These are phyloP conservation scores for Malus hybrid DNA, from an alignment of 331 rosid genomes.

Conservation along the genomic window DNA sequence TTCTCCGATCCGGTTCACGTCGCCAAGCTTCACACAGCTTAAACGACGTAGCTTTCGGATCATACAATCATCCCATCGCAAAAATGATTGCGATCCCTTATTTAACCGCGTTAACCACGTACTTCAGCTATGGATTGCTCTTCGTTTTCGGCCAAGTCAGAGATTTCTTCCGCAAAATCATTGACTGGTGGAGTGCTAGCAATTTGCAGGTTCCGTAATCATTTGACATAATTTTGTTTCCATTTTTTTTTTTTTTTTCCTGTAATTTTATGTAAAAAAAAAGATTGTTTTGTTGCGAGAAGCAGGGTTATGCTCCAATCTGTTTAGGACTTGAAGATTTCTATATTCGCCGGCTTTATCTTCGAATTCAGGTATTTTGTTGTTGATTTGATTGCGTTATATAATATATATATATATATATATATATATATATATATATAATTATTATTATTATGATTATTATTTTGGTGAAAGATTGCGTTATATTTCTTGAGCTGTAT, in stretches of 20 bases:
- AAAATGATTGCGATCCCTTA: conserved; percentile 70
- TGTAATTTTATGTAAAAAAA: neutral
- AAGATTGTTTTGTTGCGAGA: neutral
- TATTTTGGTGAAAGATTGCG: too few relatives aligned
- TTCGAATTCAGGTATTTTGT: conserved; percentile 67
- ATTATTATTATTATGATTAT: too few relatives aligned
- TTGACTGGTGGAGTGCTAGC: conserved; percentile 44
- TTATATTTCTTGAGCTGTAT: too few relatives aligned
- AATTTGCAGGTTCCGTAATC: conserved; percentile 43
- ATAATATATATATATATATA: too few relatives aligned
- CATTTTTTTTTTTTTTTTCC: neutral
- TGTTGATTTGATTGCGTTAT: neutral
- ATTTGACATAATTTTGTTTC: neutral
- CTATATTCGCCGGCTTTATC: conserved; percentile 72
- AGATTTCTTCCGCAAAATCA: conserved; percentile 57
- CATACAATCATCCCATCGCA: neutral
- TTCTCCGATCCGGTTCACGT: neutral
- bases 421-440: too few relatives aligned
- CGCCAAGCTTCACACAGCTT: neutral
- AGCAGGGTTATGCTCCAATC: conserved; percentile 85
- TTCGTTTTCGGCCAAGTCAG: conserved; percentile 70
- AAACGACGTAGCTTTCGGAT: neutral
- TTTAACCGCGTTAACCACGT: conserved; percentile 65
- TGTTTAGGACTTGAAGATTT: conserved; percentile 90
- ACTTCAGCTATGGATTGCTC: conserved; percentile 76